These are phyloP conservation scores for Grosmannia clavigera DNA, from an alignment of 2,329 filamentous ascomycete species.

Conservation along the genomic window DNA sequence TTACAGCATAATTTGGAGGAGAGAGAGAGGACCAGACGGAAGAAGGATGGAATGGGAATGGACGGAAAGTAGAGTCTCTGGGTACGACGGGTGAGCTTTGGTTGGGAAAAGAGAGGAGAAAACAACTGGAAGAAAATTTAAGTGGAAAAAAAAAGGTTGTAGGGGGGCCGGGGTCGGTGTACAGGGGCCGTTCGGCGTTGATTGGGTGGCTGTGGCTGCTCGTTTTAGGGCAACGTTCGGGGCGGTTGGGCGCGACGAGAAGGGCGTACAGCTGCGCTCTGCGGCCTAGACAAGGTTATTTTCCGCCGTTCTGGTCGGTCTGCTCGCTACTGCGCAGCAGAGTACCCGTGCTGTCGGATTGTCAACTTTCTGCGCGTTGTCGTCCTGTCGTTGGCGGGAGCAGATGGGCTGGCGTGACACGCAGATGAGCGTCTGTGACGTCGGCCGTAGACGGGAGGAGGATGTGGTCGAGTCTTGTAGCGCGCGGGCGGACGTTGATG, in stretches of 20 bases:
- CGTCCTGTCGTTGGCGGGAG: background rate
- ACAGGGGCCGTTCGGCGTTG: background rate
- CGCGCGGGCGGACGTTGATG: background rate
- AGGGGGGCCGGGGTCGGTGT: background rate
- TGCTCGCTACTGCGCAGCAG: background rate
- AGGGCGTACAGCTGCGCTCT: background rate
- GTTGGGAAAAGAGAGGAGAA: background rate
- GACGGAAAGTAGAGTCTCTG: background rate
- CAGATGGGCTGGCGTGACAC: too few species aligned
- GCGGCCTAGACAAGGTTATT: background rate
- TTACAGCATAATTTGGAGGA: background rate
- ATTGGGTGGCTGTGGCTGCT: background rate
- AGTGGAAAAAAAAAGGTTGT: background rate
- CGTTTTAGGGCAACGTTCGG: background rate
- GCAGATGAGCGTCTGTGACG: too few species aligned
- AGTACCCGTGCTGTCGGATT: background rate
- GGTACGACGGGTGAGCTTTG: background rate
- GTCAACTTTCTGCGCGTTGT: background rate
- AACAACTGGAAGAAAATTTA: background rate
- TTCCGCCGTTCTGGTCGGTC: background rate
- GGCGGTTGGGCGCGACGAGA: background rate
- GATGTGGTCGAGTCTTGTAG: background rate
- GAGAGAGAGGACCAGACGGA: background rate
- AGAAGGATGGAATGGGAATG: background rate
- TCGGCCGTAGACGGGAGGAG: background rate